Evolutionary conservation across 805 yeast genomes (phyloP).

Genomic region (Blastobotrys terrestris): DNA sequence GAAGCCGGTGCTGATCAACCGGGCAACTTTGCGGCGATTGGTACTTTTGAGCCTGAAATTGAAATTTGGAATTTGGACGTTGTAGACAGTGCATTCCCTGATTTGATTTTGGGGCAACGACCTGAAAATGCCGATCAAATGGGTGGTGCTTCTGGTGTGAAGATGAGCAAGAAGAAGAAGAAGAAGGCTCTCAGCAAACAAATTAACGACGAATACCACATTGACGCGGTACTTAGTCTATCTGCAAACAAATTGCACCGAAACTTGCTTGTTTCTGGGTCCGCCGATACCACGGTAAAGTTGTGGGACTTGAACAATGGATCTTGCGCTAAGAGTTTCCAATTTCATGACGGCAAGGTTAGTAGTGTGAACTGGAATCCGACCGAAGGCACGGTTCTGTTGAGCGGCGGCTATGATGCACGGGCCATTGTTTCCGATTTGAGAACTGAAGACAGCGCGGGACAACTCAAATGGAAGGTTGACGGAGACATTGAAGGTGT

Average conservation of each 20-base stretch:
- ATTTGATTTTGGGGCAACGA: constrained; percentile 80
- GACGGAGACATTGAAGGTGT: constrained; percentile 84
- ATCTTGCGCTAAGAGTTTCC: constrained; percentile 71
- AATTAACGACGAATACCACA: constrained; percentile 68
- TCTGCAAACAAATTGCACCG: constrained; percentile 77
- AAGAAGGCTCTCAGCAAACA: constrained; percentile 46
- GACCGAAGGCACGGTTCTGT: constrained; percentile 41
- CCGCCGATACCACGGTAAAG: constrained; percentile 92
- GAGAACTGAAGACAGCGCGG: constrained; percentile 53
- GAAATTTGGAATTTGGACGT: constrained; percentile 95
- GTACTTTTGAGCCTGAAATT: constrained; percentile 95
- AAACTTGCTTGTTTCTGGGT: constrained; percentile 84
- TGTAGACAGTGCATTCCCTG: constrained; percentile 91
- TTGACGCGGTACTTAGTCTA: constrained; percentile 87
- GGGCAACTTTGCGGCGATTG: constrained; percentile 93
- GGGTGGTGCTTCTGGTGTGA: constrained; percentile 17
- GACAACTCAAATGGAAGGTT: constrained; percentile 51
- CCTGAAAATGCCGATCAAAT: constrained; percentile 35
- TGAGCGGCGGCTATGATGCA: constrained; percentile 94
- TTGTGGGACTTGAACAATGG: constrained; percentile 85
- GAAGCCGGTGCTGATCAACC: constrained; percentile 43
- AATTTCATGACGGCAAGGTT: constrained; percentile 75
- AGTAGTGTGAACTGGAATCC: constrained; percentile 86
- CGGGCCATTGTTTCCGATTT: constrained; percentile 74
- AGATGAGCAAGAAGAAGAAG: constrained; percentile 41